Evolutionary conservation across 192 early-diverging fungal species (phyloP).

Genomic region (Mortierella hygrophila): DNA sequence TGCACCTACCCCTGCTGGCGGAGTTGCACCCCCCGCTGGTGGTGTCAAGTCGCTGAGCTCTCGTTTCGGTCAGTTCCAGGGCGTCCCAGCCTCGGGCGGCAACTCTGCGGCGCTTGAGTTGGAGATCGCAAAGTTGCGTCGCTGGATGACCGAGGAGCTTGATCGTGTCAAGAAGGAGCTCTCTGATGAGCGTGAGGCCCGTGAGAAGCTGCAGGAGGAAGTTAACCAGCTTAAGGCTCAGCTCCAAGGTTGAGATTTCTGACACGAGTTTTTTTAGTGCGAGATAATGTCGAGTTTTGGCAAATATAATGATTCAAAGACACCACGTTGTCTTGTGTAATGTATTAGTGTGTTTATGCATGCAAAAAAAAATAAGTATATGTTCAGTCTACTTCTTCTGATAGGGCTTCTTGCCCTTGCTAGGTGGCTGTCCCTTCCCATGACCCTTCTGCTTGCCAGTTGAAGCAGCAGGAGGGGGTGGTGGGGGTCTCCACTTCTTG

Average conservation of each 20-base stretch:
- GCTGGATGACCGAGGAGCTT: conserved; percentile 57
- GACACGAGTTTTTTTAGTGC: not conserved
- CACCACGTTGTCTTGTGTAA: too few species aligned
- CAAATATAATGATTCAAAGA: not conserved
- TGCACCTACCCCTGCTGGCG: conserved; percentile 1
- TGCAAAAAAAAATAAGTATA: too few species aligned
- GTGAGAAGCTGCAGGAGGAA: conserved; percentile 41
- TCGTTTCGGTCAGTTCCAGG: conserved; percentile 56
- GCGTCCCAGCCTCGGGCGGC: conserved; percentile 44
- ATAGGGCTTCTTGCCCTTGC: conserved; percentile 56
- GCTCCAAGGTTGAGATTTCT: conserved; percentile 26
- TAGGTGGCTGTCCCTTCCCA: conserved; percentile 39
- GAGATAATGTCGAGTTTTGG: not conserved
- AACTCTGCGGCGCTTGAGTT: conserved; percentile 44
- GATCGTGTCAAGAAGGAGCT: conserved; percentile 51
- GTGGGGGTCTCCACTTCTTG: conserved; percentile 49
- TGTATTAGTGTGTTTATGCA: too few species aligned
- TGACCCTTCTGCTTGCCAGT: conserved; percentile 32
- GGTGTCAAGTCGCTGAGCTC: conserved; percentile 55
- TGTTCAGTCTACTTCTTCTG: conserved; percentile 38
- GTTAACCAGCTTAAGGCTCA: conserved; percentile 37
- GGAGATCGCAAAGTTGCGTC: conserved; percentile 51
- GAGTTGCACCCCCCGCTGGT: conserved; percentile 34
- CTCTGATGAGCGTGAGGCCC: conserved; percentile 49
- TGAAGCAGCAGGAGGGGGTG: conserved; percentile 3